Percentiles rank a stretch among this genome's conserved stretches.
Evolutionary conservation across 306 rosid species (phyloP).

Genomic region (Ziziphus jujuba): DNA sequence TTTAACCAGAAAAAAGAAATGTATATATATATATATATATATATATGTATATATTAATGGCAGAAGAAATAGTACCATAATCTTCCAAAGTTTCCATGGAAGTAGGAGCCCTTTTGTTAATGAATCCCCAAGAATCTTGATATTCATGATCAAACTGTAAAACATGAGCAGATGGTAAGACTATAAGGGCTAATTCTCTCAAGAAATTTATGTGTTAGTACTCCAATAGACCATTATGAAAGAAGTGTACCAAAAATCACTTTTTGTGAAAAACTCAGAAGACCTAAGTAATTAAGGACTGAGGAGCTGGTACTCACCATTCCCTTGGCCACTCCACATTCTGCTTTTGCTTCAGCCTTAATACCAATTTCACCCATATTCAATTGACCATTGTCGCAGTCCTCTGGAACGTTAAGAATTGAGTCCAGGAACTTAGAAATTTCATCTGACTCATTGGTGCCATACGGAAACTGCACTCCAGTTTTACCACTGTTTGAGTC

Average conservation of each 20-base stretch:
- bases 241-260: background rate
- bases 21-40: too few species aligned
- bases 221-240: background rate
- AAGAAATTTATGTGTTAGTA: constrained; percentile 3
- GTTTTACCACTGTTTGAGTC: constrained; percentile 27
- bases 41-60: background rate
- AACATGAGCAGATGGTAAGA: background rate
- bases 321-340: constrained; percentile 28
- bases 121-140: constrained; percentile 30
- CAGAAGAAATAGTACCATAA: constrained; percentile 23
- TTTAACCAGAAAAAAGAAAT: background rate
- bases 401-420: constrained; percentile 38
- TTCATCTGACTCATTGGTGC: constrained; percentile 42
- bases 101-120: constrained; percentile 32
- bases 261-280: constrained; percentile 15
- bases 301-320: constrained; percentile 48
- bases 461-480: constrained; percentile 41
- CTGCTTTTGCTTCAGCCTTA: constrained; percentile 27
- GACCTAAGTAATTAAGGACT: constrained; percentile 14
- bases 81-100: constrained; percentile 21
- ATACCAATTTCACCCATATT: constrained; percentile 6
- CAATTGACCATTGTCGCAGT: constrained; percentile 28
- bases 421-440: constrained; percentile 47
- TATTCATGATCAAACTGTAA: constrained; percentile 31
- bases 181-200: constrained; percentile 1